phyloP scores from a whole-genome alignment of 2,329 filamentous ascomycete species.

The Rhynchosporium agropyri region DNA sequence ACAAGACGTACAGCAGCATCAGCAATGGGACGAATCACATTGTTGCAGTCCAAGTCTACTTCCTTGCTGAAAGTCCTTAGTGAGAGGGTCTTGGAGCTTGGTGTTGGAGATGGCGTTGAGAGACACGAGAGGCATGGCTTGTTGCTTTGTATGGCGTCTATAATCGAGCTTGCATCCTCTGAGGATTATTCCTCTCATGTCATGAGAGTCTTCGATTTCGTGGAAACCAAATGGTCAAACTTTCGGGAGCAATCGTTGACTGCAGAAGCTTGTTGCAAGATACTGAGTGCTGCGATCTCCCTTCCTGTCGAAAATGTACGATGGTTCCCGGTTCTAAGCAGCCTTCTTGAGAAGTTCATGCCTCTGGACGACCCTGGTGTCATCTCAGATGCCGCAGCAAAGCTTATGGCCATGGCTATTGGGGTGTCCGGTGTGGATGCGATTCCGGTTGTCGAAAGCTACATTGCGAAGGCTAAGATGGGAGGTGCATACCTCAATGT shows the following conservation, averaged over 20 bases:
- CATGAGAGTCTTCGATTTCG: not conserved
- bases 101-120: conserved; percentile 64
- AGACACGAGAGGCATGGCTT: conserved; percentile 72
- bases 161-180: conserved; percentile 45
- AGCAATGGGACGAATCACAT: conserved; percentile 58
- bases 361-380: conserved; percentile 52
- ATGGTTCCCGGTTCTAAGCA: not conserved
- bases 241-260: conserved; percentile 10
- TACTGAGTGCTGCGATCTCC: not conserved
- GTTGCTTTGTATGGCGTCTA: conserved; percentile 61
- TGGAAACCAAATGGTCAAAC: not conserved
- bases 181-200: not conserved
- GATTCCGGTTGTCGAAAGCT: not conserved
- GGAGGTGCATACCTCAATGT: conserved; percentile 16
- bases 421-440: not conserved
- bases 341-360: conserved; percentile 49
- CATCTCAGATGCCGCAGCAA: conserved; percentile 54
- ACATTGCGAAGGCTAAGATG: conserved; percentile 6
- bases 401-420: conserved; percentile 40
- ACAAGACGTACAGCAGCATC: conserved; percentile 73
- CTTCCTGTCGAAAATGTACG: not conserved
- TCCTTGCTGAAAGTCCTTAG: conserved; percentile 18
- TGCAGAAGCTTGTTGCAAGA: conserved; percentile 12
- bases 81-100: conserved; percentile 22
- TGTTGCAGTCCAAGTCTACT: no score